A percentile compares a stretch with the other conserved stretches of the same genome.
phyloP scores from a whole-genome alignment of 345 rosid species.

The Pistacia integerrima region DNA sequence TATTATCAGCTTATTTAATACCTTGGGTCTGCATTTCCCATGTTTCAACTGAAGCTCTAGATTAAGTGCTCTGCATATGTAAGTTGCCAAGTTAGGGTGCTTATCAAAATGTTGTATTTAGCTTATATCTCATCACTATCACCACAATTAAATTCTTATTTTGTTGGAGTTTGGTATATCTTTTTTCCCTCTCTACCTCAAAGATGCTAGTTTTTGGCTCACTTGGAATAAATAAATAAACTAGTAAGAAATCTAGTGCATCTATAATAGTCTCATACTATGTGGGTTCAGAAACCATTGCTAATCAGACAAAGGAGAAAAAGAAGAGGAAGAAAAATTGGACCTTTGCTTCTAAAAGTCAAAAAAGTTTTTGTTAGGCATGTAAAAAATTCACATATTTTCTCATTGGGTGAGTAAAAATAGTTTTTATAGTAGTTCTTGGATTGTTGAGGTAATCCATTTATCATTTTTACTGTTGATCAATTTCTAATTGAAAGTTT shows the following conservation, averaged over 20 bases:
- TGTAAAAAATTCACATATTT: background rate
- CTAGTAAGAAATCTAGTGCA: too few relatives aligned
- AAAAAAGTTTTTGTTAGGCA: background rate
- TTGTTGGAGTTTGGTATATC: too few relatives aligned
- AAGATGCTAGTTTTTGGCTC: too few relatives aligned
- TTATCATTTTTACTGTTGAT: background rate
- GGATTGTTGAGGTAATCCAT: background rate
- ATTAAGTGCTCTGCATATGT: background rate
- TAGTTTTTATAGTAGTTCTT: background rate
- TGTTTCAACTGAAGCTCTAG: background rate
- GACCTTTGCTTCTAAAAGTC: background rate
- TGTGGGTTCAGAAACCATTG: too few relatives aligned
- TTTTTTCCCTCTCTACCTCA: too few relatives aligned
- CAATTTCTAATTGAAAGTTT: conserved; percentile 8
- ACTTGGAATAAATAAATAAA: too few relatives aligned
- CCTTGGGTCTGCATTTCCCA: background rate
- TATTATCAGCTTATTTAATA: background rate
- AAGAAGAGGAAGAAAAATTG: background rate
- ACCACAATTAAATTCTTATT: too few relatives aligned
- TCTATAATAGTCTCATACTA: too few relatives aligned
- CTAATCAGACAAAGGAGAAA: background rate
- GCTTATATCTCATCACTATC: background rate
- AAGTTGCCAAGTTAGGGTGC: background rate
- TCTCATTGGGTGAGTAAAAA: background rate
- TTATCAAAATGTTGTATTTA: background rate